A percentile compares a stretch with the other conserved stretches of the same genome.
phyloP scores from a whole-genome alignment of 176 grass and related monocot species.

The Avena atlantica region DNA sequence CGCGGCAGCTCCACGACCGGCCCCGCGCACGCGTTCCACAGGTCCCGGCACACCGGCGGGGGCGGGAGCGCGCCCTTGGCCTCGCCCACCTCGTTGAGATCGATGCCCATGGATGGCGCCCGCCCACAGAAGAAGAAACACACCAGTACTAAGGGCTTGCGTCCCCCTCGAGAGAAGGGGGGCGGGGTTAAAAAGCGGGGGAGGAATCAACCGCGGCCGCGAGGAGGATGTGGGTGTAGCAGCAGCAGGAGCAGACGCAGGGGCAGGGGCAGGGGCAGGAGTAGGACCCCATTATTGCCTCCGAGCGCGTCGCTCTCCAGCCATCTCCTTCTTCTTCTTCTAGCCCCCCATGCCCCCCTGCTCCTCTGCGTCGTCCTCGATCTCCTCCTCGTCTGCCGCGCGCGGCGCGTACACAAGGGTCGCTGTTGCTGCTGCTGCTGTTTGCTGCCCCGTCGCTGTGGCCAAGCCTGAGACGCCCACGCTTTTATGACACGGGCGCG shows the following conservation, averaged over 20 bases:
- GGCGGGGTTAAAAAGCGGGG: constrained; percentile 39
- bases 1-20: constrained; percentile 79
- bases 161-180: not conserved
- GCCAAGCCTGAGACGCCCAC: constrained; percentile 39
- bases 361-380: constrained; percentile 31
- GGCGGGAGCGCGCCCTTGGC: constrained; percentile 50
- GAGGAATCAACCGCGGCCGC: constrained; percentile 40
- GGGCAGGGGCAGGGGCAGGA: not conserved
- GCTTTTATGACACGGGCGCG: constrained; percentile 52
- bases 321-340: constrained; percentile 45
- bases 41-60: constrained; percentile 64
- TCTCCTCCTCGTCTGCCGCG: constrained; percentile 46
- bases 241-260: not conserved
- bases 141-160: not conserved
- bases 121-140: not conserved
- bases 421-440: constrained; percentile 45
- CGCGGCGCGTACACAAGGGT: constrained; percentile 42
- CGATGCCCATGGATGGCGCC: constrained; percentile 46
- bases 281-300: constrained; percentile 52
- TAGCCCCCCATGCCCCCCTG: constrained; percentile 50
- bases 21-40: constrained; percentile 98
- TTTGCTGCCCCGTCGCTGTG: constrained; percentile 50
- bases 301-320: constrained; percentile 59
- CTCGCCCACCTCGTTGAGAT: constrained; percentile 74
- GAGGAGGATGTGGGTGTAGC: constrained; percentile 1